Base-by-base conservation (phyloP, 2,329 filamentous ascomycete genomes). In the Byssothecium circinans region DNA sequence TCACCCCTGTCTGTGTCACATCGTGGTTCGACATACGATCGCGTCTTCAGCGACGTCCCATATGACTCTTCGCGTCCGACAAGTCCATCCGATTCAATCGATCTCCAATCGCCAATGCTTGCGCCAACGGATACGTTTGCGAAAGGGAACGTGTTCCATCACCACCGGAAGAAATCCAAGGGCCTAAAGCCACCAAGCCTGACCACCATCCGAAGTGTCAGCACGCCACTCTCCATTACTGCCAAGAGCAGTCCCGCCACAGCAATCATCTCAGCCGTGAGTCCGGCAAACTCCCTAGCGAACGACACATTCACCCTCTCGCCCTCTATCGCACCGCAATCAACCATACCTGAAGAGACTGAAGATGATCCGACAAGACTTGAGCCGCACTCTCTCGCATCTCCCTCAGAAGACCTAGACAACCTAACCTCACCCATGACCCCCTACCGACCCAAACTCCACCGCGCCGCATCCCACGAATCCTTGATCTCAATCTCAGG, bases 401-500 rank as follows among this genome's bases (percentile, higher is more conserved):
- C 59, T 4, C 52, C 53, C 10, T 40, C 45, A 11, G 49, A 51
- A n/a, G 42, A 62, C 62, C 54, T 69, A 68, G 44, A 68, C 54
- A 43, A 68, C 54, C 43, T 59, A 6, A 33, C 61, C 19, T 53
- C 69, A 62, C 57, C 57, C 30, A 70, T 64, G 20, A 53, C 53
- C 5, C 56, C 56, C 68, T 46, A 75, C 73, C 43, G 62, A 19
- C 70, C 65, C 37, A 8, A 19, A 27, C 70, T 91, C 3, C 87
- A 83, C 33, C 85, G 87, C 25, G 79, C 84, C 2, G 67, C 84
- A 2, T 96, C 91, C 1, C 90, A 95, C 59, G 91, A 96, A 67
- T 95, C 89, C 15, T 85, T 96, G 52, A 81, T 96, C 57, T 96
- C 91, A 0, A 81, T 96, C 1, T 83, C 86, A 0, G 91, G 90